Base-by-base conservation (phyloP, 495 filamentous ascomycete genomes). In the Echria macrotheca region DNA sequence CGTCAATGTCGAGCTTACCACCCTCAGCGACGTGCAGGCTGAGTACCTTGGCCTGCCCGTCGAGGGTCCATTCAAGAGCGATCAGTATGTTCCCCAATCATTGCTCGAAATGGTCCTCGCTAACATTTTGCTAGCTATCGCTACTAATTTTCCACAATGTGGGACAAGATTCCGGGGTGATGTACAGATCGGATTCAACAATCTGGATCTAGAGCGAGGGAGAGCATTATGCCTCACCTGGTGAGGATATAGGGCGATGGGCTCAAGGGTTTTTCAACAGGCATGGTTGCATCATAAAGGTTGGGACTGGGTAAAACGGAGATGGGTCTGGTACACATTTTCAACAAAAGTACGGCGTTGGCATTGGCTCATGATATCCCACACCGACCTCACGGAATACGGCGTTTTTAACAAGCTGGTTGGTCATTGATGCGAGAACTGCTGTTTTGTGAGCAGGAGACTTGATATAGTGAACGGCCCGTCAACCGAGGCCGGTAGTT, bases 21-120 rank as follows among this genome's bases (percentile, higher is more conserved):
- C 81, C 67, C 79, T 98, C 63, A 86, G 86, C 57, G 60, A 76
- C 48, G 84, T 85, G 60, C 93, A 98, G 77, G 83, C 89, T 51
- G 93, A 98, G 60, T 98, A 98, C 77, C 83, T 96, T 66, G 81
- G 87, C 61, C 77, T 98, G 49, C 76, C 78, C 19, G 66, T 82
- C 50, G 83, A 86, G 74, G 93, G 93, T 56, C 93, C 93, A 48
- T 98, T 79, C 87, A 98, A 98, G 89, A 77, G 75, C 73, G 93
- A 98, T 63, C 79, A 76, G 73, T 80, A 77, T 53, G 74, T 69
- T 45, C 9, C 25, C 36, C 12, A 10, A 37, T 32, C 38, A 19
- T 19, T 3, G 32, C 5, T 38, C 2, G 17, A 29, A 19, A 2
- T n/a, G 8, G 5, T 19, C 24, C 19, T 1, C 44, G 36, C 72